These are phyloP conservation scores for Paramarasmius palmivorus DNA, from an alignment of 1,284 basidiomycete species.

Conservation along the genomic window DNA sequence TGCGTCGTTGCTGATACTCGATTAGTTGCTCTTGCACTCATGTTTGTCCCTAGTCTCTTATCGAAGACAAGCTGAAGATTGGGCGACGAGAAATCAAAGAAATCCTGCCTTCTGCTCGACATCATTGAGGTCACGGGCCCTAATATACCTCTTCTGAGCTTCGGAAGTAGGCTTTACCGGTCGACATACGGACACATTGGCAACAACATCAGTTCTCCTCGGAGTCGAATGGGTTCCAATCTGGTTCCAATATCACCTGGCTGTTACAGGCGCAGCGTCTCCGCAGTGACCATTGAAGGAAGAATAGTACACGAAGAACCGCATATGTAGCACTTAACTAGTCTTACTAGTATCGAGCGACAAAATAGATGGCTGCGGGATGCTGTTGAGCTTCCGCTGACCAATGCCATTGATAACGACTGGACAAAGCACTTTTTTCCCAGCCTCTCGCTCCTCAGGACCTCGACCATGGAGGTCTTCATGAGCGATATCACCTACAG, in stretches of 20 bases:
- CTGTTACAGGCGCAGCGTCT: too few species aligned
- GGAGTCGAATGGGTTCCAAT: too few species aligned
- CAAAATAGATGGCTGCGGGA: too few species aligned
- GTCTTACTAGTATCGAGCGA: too few species aligned
- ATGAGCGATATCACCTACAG: constrained; percentile 36
- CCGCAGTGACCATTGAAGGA: too few species aligned
- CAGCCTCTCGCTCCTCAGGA: background rate
- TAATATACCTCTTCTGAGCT: background rate
- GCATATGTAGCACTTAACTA: too few species aligned
- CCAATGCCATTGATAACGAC: too few species aligned
- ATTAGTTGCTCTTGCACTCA: constrained; percentile 24
- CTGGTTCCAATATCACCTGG: too few species aligned
- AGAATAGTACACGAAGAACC: too few species aligned
- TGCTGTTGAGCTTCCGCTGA: too few species aligned
- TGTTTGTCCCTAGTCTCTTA: constrained; percentile 35
- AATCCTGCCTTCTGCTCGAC: constrained; percentile 33
- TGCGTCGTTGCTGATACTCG: constrained; percentile 31
- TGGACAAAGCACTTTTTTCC: background rate
- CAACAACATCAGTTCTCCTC: too few species aligned
- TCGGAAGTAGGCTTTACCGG: background rate
- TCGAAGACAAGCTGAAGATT: constrained; percentile 51
- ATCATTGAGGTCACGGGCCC: background rate
- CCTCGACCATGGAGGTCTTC: constrained; percentile 34
- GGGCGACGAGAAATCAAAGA: constrained; percentile 56
- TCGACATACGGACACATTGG: too few species aligned